Base-by-base conservation (phyloP, 169 alveolate species). In the Eimeria tenella region DNA sequence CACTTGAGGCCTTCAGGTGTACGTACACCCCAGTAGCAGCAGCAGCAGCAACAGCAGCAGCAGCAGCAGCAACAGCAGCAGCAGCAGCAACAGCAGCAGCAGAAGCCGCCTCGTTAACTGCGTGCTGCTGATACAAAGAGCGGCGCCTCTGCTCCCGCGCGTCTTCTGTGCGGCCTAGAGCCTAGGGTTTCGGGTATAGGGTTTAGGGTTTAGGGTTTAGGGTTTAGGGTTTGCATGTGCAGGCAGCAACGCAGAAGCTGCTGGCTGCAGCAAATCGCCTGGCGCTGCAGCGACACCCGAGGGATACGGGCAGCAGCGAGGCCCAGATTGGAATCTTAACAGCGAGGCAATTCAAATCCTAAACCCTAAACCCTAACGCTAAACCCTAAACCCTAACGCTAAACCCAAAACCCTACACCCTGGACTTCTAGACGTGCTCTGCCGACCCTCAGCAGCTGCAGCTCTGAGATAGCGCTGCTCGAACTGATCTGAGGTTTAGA, bases 211-310 rank as follows among this genome's bases (percentile, higher is more conserved):
- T 71, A 31, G 53, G 53, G 53, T 31, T 71, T 31, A 71, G 81
- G 53, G 53, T 71, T 71, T 71, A n/a, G 49, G 81, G 81, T n/a
- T n/a, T 71, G 81, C 6, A 10, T 71, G 6, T 71, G 15, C 81
- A 71, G 81, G 81, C 81, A 71, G 81, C 81, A 5, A 71, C 81
- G 4, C 81, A 71, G 53, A 71, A 23, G 52, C 52, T 71, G 17
- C 52, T 71, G 52, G 49, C 81, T 6, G 53, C 42, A 5, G 81
- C 81, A n/a, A 71, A 31, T 31, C 81, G 81, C 4, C 42, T 71
- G 81, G 81, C 81, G 52, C 52, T 71, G 81, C 81, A 23, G 52
- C 13, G 81, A 71, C 86, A 49, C 62, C 58, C 86, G 31, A 50
- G 4, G 58, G 62, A 75, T 17, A 49, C 62, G n/a, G 86, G 86